A percentile compares a stretch with the other conserved stretches of the same genome.
Evolutionary conservation across 176 grass and related monocot genomes (phyloP).

Genomic region (Alopecurus myosuroides): DNA sequence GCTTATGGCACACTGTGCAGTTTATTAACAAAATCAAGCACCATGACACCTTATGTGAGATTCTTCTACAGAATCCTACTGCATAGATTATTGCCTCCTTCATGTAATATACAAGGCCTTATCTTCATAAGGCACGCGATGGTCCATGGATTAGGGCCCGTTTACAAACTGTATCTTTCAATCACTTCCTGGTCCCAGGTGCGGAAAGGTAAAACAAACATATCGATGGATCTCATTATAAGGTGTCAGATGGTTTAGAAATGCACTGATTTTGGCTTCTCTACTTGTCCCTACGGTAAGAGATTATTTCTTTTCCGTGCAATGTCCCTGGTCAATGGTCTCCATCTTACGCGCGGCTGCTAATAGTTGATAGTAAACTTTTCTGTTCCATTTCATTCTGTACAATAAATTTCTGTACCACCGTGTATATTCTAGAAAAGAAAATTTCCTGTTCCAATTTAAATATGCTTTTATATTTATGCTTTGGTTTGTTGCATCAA

Average conservation of each 20-base stretch:
- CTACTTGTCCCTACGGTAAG: neutral
- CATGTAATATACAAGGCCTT: slow-evolving; percentile 5
- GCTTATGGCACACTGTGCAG: neutral
- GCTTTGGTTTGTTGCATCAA: neutral
- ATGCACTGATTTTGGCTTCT: neutral
- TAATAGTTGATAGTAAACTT: neutral
- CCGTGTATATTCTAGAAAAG: neutral
- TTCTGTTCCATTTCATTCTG: neutral
- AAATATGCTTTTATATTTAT: neutral
- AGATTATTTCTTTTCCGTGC: neutral
- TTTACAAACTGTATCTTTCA: slow-evolving; percentile 6
- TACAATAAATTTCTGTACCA: neutral
- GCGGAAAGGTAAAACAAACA: slow-evolving; percentile 1
- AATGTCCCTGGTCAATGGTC: neutral
- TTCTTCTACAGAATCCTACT: slow-evolving; percentile 23
- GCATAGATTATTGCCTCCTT: slow-evolving; percentile 24
- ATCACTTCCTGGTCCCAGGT: slow-evolving; percentile 9
- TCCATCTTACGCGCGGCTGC: neutral
- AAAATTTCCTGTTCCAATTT: neutral
- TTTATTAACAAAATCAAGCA: slow-evolving; percentile 18
- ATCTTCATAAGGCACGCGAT: slow-evolving; percentile 11
- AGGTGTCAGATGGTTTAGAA: slow-evolving; percentile 12
- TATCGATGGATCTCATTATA: neutral
- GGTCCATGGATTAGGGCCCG: slow-evolving; percentile 11
- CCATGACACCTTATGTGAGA: slow-evolving; percentile 18